Evolutionary conservation across 768 basidiomycete genomes (phyloP), one percentile per base, ranked within the genome.

Genomic region (Coprinellus micaceus): DNA sequence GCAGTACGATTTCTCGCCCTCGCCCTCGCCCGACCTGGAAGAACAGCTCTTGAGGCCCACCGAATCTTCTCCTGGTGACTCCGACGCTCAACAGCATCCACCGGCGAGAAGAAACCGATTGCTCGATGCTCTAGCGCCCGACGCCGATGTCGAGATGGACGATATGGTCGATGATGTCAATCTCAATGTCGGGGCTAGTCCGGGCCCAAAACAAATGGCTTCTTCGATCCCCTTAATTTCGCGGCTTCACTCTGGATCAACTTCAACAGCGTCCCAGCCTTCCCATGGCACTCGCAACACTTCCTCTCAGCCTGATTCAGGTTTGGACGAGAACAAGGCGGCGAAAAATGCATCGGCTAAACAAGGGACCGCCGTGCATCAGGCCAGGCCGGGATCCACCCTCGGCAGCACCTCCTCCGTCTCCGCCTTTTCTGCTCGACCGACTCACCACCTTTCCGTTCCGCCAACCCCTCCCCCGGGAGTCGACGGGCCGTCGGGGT

Each of bases 1-100:
- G 57, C 61, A 37, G 60, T 63, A 25, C 64, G 62, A 29, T 64
- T 28, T n/a, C 46, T 47, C 46, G 1, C 25, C 68, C 29, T 62
- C 65, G 26, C 52, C 63, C n/a, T 52, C 47, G 17, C 53, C 60
- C 19, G 64, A 66, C 26, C 58, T 54, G 10, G 49, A 53, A 40
- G 56, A 61, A 26, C 58, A 52, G 40, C 44, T 57, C 22, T 29
- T 57, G 6, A 37, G 36, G 36, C 41, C 58, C 29, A 15, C 45
- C 19, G 52, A 51, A 11, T 25, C 6, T 43, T 19, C 13, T 24
- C 22, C 4, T 50, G 25, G 54, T 57, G 41, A 41, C 52, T 48
- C 41, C 36, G 55, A 26, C 59, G 44, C 3, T 37, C 57, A 10
- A 29, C 54, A 26, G 39, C 60, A n/a, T 30, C 25, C 25, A 11